These are phyloP conservation scores for Wickerhamomyces mucosus DNA, from an alignment of 805 yeast species.

Conservation along the genomic window DNA sequence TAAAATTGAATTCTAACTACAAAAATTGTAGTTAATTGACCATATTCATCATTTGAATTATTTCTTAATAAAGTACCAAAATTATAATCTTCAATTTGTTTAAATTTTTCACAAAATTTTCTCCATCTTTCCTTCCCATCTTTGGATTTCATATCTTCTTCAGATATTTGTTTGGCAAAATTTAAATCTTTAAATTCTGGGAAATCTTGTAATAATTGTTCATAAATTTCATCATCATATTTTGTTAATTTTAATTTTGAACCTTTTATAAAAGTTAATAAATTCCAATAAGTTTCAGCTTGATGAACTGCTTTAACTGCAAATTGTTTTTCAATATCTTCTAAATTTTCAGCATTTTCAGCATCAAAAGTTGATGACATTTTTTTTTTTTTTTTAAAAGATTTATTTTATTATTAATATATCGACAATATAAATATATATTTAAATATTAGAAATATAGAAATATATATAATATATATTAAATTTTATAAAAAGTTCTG, in stretches of 20 bases:
- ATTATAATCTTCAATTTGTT: slow-evolving; percentile 83
- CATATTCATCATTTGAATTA: slow-evolving; percentile 64
- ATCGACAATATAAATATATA: too few species aligned
- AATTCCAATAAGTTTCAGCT: slow-evolving; percentile 87
- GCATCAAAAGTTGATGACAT: slow-evolving; percentile 46
- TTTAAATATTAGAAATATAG: too few species aligned
- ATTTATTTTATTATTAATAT: too few species aligned
- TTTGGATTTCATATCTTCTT: slow-evolving; percentile 73
- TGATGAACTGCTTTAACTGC: slow-evolving; percentile 97
- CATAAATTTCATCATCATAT: slow-evolving; percentile 62
- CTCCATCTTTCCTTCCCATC: slow-evolving; percentile 89
- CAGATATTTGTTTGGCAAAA: slow-evolving; percentile 49
- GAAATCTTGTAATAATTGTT: slow-evolving; percentile 54
- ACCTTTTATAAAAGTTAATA: slow-evolving; percentile 69
- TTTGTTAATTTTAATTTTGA: slow-evolving; percentile 64
- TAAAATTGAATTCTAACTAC: slow-evolving; percentile 91
- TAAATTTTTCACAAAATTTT: slow-evolving; percentile 71
- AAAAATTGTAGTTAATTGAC: slow-evolving; percentile 76
- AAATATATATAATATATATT: too few species aligned
- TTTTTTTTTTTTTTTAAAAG: neutral
- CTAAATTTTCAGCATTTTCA: slow-evolving; percentile 88
- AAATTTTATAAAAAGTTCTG: too few species aligned
- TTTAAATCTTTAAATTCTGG: slow-evolving; percentile 76
- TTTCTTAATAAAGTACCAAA: slow-evolving; percentile 89
- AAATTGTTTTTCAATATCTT: slow-evolving; percentile 93